A percentile compares a stretch with the other conserved stretches of the same genome.
These are phyloP conservation scores for Calocera cornea DNA, from an alignment of 768 basidiomycete species.

Conservation along the genomic window DNA sequence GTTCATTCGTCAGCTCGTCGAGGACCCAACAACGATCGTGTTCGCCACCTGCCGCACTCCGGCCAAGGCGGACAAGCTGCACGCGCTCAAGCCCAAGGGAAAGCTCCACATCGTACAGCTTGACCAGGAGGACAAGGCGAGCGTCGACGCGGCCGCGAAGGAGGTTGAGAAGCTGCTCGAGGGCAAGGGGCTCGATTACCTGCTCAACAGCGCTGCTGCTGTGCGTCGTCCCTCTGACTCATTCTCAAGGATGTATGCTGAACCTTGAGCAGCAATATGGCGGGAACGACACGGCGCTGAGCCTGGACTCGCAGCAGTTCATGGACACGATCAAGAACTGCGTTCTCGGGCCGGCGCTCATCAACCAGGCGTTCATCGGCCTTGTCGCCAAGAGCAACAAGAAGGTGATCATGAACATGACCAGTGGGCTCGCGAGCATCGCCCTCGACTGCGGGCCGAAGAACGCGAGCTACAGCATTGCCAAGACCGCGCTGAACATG, in stretches of 20 bases:
- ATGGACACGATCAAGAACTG: slow-evolving; percentile 21
- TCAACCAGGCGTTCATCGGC: slow-evolving; percentile 25
- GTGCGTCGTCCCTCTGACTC: slow-evolving; percentile 16
- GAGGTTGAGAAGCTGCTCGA: slow-evolving; percentile 21
- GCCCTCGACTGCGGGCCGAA: slow-evolving; percentile 20
- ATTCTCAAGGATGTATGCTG: not conserved
- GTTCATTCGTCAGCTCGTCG: slow-evolving; percentile 13
- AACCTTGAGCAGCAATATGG: slow-evolving; percentile 12
- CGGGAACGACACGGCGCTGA: slow-evolving; percentile 21
- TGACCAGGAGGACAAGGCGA: slow-evolving; percentile 21
- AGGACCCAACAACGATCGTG: slow-evolving; percentile 14
- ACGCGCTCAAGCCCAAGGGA: slow-evolving; percentile 14
- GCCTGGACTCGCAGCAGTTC: slow-evolving; percentile 18
- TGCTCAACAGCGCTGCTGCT: slow-evolving; percentile 30
- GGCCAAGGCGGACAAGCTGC: slow-evolving; percentile 14
- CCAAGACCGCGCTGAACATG: slow-evolving; percentile 32
- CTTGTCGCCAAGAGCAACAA: slow-evolving; percentile 21
- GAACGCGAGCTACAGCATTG: slow-evolving; percentile 26
- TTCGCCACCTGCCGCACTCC: slow-evolving; percentile 20
- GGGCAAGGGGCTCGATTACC: slow-evolving; percentile 26
- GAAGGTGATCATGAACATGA: slow-evolving; percentile 28
- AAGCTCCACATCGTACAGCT: slow-evolving; percentile 25
- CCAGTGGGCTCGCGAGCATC: slow-evolving; percentile 26
- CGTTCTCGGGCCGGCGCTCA: slow-evolving; percentile 27
- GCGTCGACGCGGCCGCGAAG: slow-evolving; percentile 20